Evolutionary conservation across 257 asterid genomes (phyloP).

Genomic region (Datura wrightii): DNA sequence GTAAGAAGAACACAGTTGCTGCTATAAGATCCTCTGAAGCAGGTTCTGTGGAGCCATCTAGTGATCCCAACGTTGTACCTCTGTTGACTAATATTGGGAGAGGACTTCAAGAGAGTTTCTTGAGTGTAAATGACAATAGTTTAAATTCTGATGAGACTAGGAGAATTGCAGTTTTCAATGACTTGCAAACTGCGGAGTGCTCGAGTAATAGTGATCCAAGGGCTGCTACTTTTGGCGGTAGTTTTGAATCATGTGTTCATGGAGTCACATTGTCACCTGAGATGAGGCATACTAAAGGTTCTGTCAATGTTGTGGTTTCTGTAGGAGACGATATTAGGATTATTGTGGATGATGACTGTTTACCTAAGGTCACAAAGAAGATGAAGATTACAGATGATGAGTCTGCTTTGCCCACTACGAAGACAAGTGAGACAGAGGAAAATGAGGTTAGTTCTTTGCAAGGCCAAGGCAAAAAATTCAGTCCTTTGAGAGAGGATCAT

Average conservation of each 20-base stretch:
- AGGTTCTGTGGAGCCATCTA: constrained; percentile 38
- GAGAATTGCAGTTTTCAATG: constrained; percentile 35
- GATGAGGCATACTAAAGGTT: constrained; percentile 37
- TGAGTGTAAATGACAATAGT: constrained; percentile 31
- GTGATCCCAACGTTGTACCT: constrained; percentile 31
- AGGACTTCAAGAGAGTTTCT: neutral
- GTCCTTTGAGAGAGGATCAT: constrained; percentile 36
- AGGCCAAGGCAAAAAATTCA: constrained; percentile 37
- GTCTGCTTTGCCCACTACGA: constrained; percentile 38
- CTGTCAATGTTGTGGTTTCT: constrained; percentile 36
- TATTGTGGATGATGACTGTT: constrained; percentile 36
- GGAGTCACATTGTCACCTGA: constrained; percentile 34
- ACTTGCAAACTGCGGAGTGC: constrained; percentile 36
- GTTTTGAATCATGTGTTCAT: constrained; percentile 34
- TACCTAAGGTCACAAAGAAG: constrained; percentile 46
- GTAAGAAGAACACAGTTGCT: constrained; percentile 37
- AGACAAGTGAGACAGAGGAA: constrained; percentile 31
- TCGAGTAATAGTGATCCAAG: constrained; percentile 36
- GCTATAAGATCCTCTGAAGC: constrained; percentile 41
- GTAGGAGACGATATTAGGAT: constrained; percentile 27
- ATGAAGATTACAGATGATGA: constrained; percentile 52
- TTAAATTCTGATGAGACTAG: constrained; percentile 35
- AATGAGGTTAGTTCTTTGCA: constrained; percentile 32
- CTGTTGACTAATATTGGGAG: constrained; percentile 27
- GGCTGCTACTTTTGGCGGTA: constrained; percentile 34